These are phyloP conservation scores for Monoraphidium neglectum DNA, from an alignment of 139 green algal species.

Conservation along the genomic window DNA sequence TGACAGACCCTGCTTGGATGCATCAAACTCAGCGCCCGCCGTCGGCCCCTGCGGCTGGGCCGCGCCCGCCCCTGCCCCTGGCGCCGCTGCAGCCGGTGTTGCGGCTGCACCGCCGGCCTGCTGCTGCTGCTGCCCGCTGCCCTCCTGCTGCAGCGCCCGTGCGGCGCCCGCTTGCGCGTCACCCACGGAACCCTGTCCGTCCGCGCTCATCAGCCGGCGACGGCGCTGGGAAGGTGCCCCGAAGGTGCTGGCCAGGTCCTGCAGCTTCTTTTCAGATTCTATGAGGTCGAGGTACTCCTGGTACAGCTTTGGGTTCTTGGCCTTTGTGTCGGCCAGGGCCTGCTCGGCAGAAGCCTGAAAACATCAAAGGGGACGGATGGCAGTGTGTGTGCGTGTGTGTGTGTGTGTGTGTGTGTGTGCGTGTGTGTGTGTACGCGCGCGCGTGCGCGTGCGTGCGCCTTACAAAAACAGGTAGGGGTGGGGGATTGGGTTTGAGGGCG, in stretches of 20 bases:
- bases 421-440: too few relatives aligned
- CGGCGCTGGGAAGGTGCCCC: too few relatives aligned
- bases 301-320: not conserved
- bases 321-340: not conserved
- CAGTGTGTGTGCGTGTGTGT: too few relatives aligned
- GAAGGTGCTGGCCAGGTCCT: not conserved
- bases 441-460: too few relatives aligned
- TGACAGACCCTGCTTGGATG: constrained; percentile 26
- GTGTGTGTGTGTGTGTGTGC: too few relatives aligned
- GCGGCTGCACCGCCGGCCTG: too few relatives aligned
- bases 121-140: not conserved
- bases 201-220: too few relatives aligned
- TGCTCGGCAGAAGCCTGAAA: not conserved
- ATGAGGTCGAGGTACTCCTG: not conserved
- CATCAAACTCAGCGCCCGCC: constrained; percentile 11
- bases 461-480: too few relatives aligned
- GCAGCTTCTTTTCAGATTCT: constrained; percentile 3
- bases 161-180: not conserved
- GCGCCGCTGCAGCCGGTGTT: not conserved
- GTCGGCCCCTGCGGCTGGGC: not conserved
- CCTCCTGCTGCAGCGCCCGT: not conserved
- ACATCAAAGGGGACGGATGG: not conserved
- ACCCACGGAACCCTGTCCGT: too few relatives aligned
- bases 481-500: too few relatives aligned
- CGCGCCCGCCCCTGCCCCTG: not conserved